Conservation (phyloP, 768 basidiomycete species). For the Leucosporidium scottii region DNA sequence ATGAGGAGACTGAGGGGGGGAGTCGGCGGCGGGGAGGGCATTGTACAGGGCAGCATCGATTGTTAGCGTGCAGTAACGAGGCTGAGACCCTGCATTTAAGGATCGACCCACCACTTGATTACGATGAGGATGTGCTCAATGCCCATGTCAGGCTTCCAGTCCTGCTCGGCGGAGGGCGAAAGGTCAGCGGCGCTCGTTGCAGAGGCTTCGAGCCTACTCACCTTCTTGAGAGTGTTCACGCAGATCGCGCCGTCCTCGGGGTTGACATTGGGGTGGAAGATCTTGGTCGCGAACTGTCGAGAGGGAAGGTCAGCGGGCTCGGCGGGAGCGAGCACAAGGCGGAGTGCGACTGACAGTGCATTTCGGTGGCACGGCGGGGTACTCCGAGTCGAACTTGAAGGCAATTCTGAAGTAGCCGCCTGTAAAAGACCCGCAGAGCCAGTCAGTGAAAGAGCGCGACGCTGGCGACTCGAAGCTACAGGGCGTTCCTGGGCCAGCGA, state of each 20-base stretch:
- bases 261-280: conserved; percentile 96
- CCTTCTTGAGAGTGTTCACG: conserved; percentile 72
- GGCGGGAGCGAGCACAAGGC: not conserved
- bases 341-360: conserved; percentile 50
- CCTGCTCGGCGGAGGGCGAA: conserved; percentile 37
- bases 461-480: no score
- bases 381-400: conserved; percentile 88
- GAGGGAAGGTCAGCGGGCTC: not conserved
- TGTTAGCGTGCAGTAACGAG: no score
- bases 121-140: conserved; percentile 62
- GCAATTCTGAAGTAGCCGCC: conserved; percentile 64
- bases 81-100: not conserved
- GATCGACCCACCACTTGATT: conserved; percentile 24
- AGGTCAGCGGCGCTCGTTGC: no score
- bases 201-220: no score
- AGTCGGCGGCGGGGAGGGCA: not conserved
- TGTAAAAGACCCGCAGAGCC: not conserved
- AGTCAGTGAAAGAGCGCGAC: no score
- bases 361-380: conserved; percentile 87
- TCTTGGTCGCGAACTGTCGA: conserved; percentile 76
- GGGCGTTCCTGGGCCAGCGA: no score
- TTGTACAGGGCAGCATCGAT: not conserved
- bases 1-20: conserved; percentile 70
- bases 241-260: conserved; percentile 77
- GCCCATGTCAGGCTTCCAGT: conserved; percentile 87